Evolutionary conservation across 2,329 filamentous ascomycete genomes (phyloP).

Genomic region (Aspergillus sp.): DNA sequence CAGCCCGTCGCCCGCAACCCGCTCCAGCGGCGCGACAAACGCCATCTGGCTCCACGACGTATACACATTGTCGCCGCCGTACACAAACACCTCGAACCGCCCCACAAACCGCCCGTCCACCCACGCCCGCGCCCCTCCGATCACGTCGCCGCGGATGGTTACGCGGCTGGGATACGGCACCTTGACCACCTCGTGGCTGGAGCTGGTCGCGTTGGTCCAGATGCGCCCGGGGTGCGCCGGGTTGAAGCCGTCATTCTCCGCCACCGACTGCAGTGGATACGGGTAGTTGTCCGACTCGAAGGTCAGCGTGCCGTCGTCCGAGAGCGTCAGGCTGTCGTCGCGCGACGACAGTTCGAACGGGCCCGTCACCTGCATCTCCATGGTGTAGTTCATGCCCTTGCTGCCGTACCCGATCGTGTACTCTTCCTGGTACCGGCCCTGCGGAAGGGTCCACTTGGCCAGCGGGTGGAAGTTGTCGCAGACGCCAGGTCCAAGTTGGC

Average conservation of each 20-base stretch:
- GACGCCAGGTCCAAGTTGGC: not conserved
- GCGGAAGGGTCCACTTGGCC: conserved; percentile 23
- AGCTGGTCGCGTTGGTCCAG: conserved; percentile 42
- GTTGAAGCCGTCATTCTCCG: conserved; percentile 37
- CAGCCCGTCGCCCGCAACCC: conserved; percentile 3
- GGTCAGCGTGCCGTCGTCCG: conserved; percentile 24
- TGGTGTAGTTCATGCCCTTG: conserved; percentile 50
- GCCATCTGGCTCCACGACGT: conserved; percentile 52
- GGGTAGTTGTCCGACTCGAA: conserved; percentile 38
- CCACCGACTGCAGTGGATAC: conserved; percentile 43
- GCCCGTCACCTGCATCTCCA: conserved; percentile 39
- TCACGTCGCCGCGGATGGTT: conserved; percentile 36
- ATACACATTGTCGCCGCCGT: conserved; percentile 42
- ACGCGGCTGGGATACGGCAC: conserved; percentile 27
- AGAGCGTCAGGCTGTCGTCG: conserved; percentile 36
- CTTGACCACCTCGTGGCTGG: conserved; percentile 35
- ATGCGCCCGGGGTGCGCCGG: conserved; percentile 42
- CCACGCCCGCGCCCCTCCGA: conserved; percentile 43
- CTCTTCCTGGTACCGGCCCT: conserved; percentile 23
- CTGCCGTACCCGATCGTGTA: conserved; percentile 34
- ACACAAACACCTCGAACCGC: conserved; percentile 47
- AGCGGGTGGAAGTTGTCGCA: conserved; percentile 9
- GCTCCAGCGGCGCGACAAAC: conserved; percentile 43
- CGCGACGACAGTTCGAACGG: conserved; percentile 38
- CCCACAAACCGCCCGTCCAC: conserved; percentile 39